Evolutionary conservation across 2,329 filamentous ascomycete species (phyloP).

Genomic region (Diaporthe sp.): DNA sequence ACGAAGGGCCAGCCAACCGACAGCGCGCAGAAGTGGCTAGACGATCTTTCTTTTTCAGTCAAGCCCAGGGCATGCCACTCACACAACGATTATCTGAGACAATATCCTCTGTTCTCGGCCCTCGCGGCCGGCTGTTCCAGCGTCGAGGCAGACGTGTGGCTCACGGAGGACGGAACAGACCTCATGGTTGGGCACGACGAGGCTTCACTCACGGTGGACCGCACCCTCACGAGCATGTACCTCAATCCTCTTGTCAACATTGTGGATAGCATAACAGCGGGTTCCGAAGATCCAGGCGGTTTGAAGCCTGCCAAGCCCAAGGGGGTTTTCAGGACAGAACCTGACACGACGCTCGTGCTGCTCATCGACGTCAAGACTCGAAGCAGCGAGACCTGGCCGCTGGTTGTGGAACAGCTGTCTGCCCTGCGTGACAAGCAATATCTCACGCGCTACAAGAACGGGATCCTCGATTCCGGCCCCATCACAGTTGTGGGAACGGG

Average conservation of each 20-base stretch:
- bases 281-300: background rate
- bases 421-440: constrained; percentile 69
- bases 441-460: constrained; percentile 66
- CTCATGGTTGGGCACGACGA: constrained; percentile 75
- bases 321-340: constrained; percentile 69
- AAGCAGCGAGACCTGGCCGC: constrained; percentile 63
- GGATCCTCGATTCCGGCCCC: constrained; percentile 63
- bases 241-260: constrained; percentile 72
- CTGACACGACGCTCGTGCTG: constrained; percentile 67
- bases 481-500: constrained; percentile 79
- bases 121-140: constrained; percentile 70
- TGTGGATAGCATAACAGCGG: constrained; percentile 62
- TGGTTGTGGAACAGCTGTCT: constrained; percentile 67
- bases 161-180: constrained; percentile 58
- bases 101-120: constrained; percentile 72
- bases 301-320: constrained; percentile 44
- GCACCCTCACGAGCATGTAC: constrained; percentile 73
- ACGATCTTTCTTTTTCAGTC: background rate
- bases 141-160: constrained; percentile 78
- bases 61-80: constrained; percentile 63
- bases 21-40: background rate
- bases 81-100: constrained; percentile 79
- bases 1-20: background rate
- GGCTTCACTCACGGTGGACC: constrained; percentile 59
- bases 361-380: constrained; percentile 78